Evolutionary conservation across 768 basidiomycete species (phyloP).

Genomic region (Russula ochroleuca): DNA sequence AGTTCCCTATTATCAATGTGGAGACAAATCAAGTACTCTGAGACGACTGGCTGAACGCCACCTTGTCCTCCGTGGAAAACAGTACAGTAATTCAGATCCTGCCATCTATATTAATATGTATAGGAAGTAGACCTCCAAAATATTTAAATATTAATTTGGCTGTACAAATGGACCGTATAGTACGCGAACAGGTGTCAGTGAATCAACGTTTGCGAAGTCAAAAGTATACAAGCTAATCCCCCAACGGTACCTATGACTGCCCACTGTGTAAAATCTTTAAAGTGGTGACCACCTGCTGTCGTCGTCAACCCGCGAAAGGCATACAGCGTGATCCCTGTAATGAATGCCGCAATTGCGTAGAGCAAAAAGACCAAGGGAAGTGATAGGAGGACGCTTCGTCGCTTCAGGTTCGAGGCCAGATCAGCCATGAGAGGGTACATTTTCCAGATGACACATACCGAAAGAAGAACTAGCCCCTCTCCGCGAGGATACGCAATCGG

Average conservation of each 20-base stretch:
- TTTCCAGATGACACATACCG: constrained; percentile 35
- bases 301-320: constrained; percentile 51
- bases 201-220: constrained; percentile 42
- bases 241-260: constrained; percentile 61
- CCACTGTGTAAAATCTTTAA: constrained; percentile 60
- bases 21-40: no score
- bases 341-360: constrained; percentile 65
- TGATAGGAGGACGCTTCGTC: constrained; percentile 60
- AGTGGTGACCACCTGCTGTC: constrained; percentile 41
- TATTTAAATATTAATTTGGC: neutral
- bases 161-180: neutral
- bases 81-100: no score
- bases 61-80: no score
- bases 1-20: no score
- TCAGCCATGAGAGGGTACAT: constrained; percentile 15
- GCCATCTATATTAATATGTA: no score
- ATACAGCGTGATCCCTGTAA: constrained; percentile 61
- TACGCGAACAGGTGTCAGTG: constrained; percentile 4
- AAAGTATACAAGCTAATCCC: constrained; percentile 56
- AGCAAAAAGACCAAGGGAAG: constrained; percentile 70
- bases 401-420: constrained; percentile 35
- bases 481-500: constrained; percentile 42
- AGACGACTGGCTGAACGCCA: no score
- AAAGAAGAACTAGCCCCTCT: constrained; percentile 55
- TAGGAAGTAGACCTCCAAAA: no score